These are phyloP conservation scores for Radiomyces spectabilis DNA, from an alignment of 192 early-diverging fungal species.

Conservation along the genomic window DNA sequence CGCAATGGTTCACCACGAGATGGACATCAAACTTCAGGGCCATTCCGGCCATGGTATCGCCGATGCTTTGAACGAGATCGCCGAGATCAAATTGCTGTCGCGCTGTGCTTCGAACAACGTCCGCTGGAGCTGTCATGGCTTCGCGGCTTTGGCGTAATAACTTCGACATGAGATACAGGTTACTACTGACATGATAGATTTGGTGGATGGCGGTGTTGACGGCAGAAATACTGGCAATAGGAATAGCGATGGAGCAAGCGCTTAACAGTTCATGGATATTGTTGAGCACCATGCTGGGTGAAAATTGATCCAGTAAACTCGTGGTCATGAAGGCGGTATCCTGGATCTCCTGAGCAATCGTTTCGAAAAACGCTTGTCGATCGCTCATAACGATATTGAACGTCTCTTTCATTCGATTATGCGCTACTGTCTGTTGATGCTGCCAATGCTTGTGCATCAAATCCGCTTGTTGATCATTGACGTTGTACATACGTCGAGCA, in stretches of 20 bases:
- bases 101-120: conserved; percentile 3
- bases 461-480: no score
- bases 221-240: conserved; percentile 40
- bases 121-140: background rate
- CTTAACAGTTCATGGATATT: conserved; percentile 40
- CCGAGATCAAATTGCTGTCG: conserved; percentile 43
- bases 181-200: conserved; percentile 34
- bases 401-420: background rate
- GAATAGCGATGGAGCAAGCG: conserved; percentile 47
- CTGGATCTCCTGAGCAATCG: conserved; percentile 30
- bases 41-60: conserved; percentile 44
- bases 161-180: conserved; percentile 29
- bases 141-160: conserved; percentile 10
- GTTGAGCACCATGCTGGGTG: conserved; percentile 31
- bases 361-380: conserved; percentile 16
- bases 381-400: no score
- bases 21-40: conserved; percentile 36
- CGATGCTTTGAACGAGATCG: conserved; percentile 45
- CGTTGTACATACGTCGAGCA: no score
- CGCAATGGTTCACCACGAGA: conserved; percentile 42
- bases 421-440: background rate
- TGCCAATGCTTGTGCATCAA: no score
- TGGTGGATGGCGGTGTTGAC: conserved; percentile 44
- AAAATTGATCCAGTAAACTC: conserved; percentile 43
- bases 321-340: conserved; percentile 36